Evolutionary conservation across 345 rosid genomes (phyloP).

Genomic region (Eucalyptus globulus): DNA sequence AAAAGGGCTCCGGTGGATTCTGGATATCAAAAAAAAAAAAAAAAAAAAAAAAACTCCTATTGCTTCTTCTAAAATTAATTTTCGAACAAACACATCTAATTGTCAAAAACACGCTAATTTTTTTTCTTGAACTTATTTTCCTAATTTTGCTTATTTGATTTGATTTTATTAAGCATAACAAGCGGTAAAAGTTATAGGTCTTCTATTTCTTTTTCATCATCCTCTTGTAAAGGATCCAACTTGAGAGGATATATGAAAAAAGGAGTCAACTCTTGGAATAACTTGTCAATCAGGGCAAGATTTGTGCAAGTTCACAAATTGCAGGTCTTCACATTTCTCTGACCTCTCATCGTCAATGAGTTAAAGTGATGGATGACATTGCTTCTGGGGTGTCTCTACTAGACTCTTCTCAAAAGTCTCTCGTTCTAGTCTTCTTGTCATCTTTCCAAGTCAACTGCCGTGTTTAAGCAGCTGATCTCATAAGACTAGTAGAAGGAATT

Average conservation of each 20-base stretch:
- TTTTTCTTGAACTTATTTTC: too few species aligned
- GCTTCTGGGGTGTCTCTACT: background rate
- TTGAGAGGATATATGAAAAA: background rate
- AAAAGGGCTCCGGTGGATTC: too few species aligned
- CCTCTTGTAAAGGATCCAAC: background rate
- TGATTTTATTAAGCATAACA: background rate
- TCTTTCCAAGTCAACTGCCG: background rate
- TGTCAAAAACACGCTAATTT: background rate
- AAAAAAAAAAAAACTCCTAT: too few species aligned
- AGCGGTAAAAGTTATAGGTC: background rate
- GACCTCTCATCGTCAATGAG: background rate
- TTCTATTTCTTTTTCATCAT: too few species aligned
- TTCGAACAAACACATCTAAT: too few species aligned
- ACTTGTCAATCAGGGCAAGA: background rate
- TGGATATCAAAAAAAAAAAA: too few species aligned
- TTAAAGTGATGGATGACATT: background rate
- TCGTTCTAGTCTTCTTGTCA: background rate
- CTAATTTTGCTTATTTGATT: background rate
- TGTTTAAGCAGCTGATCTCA: background rate
- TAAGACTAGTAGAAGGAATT: background rate
- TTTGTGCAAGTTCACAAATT: background rate
- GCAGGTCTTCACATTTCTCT: background rate
- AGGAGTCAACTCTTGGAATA: background rate
- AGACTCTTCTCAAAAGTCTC: background rate
- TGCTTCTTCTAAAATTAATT: too few species aligned